Evolutionary conservation across 1,284 basidiomycete species (phyloP).

Genomic region (Cryptococcus sp.): DNA sequence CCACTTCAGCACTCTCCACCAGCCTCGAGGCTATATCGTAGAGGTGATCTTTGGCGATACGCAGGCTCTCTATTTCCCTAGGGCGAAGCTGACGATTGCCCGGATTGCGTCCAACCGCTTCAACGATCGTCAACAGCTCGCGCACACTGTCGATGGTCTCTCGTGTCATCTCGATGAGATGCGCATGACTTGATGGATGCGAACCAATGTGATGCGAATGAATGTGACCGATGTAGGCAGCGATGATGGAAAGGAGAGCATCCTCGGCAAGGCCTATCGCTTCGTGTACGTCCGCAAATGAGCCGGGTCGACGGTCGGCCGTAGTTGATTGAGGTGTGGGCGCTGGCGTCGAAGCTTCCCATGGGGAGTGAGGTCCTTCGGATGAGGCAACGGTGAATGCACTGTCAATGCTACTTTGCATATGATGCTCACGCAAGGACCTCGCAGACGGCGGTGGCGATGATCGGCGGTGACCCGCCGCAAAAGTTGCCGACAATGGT

Average conservation of each 20-base stretch:
- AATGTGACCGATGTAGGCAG: slow-evolving; percentile 94
- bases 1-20: slow-evolving; percentile 74
- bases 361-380: slow-evolving; percentile 17
- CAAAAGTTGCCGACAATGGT: slow-evolving; percentile 30
- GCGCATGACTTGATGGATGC: slow-evolving; percentile 87
- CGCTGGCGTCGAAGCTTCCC: slow-evolving; percentile 17
- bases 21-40: slow-evolving; percentile 84
- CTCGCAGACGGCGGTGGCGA: slow-evolving; percentile 20
- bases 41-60: slow-evolving; percentile 73
- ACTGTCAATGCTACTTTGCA: slow-evolving; percentile 30
- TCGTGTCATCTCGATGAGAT: slow-evolving; percentile 88
- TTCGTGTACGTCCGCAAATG: slow-evolving; percentile 34
- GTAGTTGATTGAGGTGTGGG: slow-evolving; percentile 10
- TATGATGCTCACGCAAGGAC: slow-evolving; percentile 18
- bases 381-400: slow-evolving; percentile 20
- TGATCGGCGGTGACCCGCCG: slow-evolving; percentile 22
- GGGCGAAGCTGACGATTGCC: slow-evolving; percentile 56
- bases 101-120: slow-evolving; percentile 70
- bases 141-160: slow-evolving; percentile 93
- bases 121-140: slow-evolving; percentile 86
- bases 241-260: slow-evolving; percentile 86
- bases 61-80: slow-evolving; percentile 61
- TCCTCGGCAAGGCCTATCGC: slow-evolving; percentile 71
- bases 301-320: slow-evolving; percentile 9
- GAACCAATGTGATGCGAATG: slow-evolving; percentile 86